Percentiles rank a stretch among this genome's conserved stretches.
These are phyloP conservation scores for Ambrosia trifida DNA, from an alignment of 129 eudicot genomes.

Conservation along the genomic window DNA sequence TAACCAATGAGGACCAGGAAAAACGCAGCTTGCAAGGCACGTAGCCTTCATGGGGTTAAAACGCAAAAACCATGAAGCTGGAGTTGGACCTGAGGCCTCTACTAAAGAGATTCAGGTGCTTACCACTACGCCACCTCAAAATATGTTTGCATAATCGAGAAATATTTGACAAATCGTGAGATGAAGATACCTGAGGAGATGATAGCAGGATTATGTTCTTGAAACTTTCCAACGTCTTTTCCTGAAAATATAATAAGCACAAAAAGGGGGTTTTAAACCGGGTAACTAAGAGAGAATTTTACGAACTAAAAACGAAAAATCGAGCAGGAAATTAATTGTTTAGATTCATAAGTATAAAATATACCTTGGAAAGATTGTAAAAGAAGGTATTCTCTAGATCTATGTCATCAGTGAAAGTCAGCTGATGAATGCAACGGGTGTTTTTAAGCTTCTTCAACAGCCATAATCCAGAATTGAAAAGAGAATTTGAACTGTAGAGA, in stretches of 20 bases:
- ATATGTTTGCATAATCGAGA: not conserved
- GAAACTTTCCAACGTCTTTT: slow-evolving; percentile 88
- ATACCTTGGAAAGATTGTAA: slow-evolving; percentile 90
- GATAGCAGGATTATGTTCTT: slow-evolving; percentile 80
- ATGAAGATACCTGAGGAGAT: slow-evolving; percentile 87
- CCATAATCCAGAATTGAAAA: slow-evolving; percentile 97
- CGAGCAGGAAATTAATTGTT: slow-evolving; percentile 13
- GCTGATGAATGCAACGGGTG: slow-evolving; percentile 95
- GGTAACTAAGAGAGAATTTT: not conserved
- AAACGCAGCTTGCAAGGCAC: too few species aligned
- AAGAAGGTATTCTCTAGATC: slow-evolving; percentile 89
- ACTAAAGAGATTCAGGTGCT: too few species aligned
- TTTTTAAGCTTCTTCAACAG: slow-evolving; percentile 91
- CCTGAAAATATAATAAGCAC: slow-evolving; percentile 46
- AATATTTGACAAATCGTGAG: not conserved
- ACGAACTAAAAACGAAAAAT: not conserved
- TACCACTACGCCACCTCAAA: too few species aligned
- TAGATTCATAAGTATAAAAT: not conserved
- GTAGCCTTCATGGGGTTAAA: too few species aligned
- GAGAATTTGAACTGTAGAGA: slow-evolving; percentile 91
- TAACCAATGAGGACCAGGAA: too few species aligned
- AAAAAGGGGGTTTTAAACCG: slow-evolving; percentile 11
- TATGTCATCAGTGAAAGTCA: slow-evolving; percentile 86
- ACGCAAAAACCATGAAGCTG: too few species aligned
- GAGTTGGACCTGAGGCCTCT: too few species aligned